Percentiles rank a stretch among this genome's conserved stretches.
phyloP scores from a whole-genome alignment of 208 protist genomes.

The Sergeia podlipaevii region DNA sequence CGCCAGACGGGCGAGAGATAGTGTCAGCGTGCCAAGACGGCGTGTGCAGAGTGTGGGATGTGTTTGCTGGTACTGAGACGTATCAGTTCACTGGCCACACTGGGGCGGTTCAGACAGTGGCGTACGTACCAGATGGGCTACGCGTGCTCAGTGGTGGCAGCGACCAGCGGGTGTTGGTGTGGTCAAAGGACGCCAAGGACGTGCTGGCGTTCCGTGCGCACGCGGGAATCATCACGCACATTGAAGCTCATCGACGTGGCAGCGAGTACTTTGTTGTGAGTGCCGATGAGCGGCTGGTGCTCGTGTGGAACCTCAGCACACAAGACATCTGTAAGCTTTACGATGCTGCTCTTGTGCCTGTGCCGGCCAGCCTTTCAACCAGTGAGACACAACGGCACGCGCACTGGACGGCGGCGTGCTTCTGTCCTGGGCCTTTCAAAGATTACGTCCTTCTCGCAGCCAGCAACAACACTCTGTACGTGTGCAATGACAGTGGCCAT shows the following conservation, averaged over 20 bases:
- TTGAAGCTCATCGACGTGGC: neutral
- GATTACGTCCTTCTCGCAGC: neutral
- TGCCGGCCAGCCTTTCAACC: no score
- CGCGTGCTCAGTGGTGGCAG: conserved; percentile 2
- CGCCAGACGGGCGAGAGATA: conserved; percentile 3
- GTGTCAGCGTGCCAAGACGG: conserved; percentile 25
- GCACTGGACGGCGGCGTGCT: conserved; percentile 16
- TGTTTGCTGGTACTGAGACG: conserved; percentile 5
- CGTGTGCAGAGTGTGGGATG: conserved; percentile 21
- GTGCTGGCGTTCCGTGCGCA: neutral
- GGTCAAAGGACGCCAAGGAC: neutral
- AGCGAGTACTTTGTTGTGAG: conserved; percentile 12
- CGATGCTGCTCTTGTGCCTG: no score
- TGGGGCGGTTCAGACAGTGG: neutral
- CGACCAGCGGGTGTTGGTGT: conserved; percentile 1
- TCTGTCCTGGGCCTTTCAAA: neutral
- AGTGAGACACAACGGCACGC: neutral
- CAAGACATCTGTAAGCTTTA: conserved; percentile 3
- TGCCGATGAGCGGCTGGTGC: conserved; percentile 16
- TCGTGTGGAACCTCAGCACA: conserved; percentile 20
- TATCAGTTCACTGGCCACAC: conserved; percentile 8
- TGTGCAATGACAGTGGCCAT: no score
- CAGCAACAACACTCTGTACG: neutral
- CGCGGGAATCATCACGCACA: neutral
- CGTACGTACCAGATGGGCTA: neutral